These are phyloP conservation scores for Neohortaea acidophila DNA, from an alignment of 495 filamentous ascomycete genomes.

Conservation along the genomic window DNA sequence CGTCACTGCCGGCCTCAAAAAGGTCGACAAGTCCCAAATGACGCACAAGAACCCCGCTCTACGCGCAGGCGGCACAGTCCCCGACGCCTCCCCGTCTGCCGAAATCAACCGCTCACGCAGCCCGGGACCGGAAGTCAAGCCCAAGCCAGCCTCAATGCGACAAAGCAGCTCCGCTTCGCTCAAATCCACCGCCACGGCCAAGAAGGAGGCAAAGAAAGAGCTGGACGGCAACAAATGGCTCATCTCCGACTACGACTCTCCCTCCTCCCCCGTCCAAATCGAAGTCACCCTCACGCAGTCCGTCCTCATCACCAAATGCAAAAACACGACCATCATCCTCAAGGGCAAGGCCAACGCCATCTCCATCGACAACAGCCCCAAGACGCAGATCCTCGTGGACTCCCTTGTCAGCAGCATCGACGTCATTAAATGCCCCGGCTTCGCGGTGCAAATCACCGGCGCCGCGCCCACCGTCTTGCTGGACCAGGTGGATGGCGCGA, in stretches of 20 bases:
- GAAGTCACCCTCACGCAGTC: slow-evolving; percentile 70
- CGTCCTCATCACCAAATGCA: slow-evolving; percentile 81
- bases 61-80: slow-evolving; percentile 54
- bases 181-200: slow-evolving; percentile 53
- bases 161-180: slow-evolving; percentile 55
- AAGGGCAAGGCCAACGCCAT: slow-evolving; percentile 89
- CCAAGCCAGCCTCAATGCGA: slow-evolving; percentile 88
- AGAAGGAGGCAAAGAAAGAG: slow-evolving; percentile 52
- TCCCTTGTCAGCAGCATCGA: slow-evolving; percentile 82
- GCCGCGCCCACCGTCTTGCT: slow-evolving; percentile 71
- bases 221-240: slow-evolving; percentile 93
- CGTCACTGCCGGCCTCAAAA: slow-evolving; percentile 75
- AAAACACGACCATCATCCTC: slow-evolving; percentile 75
- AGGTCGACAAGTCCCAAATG: slow-evolving; percentile 88
- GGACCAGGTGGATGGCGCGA: slow-evolving; percentile 85
- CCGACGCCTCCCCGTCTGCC: slow-evolving; percentile 37
- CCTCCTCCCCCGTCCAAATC: slow-evolving; percentile 50
- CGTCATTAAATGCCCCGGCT: slow-evolving; percentile 82
- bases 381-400: slow-evolving; percentile 75
- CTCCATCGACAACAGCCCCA: slow-evolving; percentile 74
- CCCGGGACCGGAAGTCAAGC: slow-evolving; percentile 69
- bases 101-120: slow-evolving; percentile 49
- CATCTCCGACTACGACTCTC: slow-evolving; percentile 83
- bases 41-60: slow-evolving; percentile 97
- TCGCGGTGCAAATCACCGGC: slow-evolving; percentile 64